These are phyloP conservation scores for Sisymbrium altissimum DNA, from an alignment of 345 rosid genomes.

Conservation along the genomic window DNA sequence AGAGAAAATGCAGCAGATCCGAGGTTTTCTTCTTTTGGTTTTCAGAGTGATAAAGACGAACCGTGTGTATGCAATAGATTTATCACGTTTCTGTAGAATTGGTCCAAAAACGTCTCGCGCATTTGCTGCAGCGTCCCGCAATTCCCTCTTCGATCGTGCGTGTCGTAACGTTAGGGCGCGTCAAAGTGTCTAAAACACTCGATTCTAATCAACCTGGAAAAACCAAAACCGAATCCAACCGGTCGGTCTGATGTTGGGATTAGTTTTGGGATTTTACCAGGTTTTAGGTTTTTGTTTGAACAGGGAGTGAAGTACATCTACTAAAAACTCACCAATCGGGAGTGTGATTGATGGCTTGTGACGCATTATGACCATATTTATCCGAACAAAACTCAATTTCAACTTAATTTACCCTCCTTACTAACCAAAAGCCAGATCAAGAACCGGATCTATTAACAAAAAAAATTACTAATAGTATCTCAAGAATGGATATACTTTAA, in stretches of 20 bases:
- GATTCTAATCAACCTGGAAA: background rate
- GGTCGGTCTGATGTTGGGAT: background rate
- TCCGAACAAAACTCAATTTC: background rate
- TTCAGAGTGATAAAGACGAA: constrained; percentile 17
- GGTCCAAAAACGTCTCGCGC: constrained; percentile 36
- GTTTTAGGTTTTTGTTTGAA: background rate
- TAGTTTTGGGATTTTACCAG: background rate
- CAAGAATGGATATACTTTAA: background rate
- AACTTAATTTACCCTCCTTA: background rate
- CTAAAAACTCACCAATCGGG: too few species aligned
- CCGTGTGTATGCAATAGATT: background rate
- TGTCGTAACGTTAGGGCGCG: background rate
- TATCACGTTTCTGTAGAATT: constrained; percentile 30
- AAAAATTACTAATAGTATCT: background rate
- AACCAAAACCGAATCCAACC: constrained; percentile 5
- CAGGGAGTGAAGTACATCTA: too few species aligned
- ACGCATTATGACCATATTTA: background rate
- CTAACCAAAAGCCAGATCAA: too few species aligned
- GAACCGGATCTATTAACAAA: background rate
- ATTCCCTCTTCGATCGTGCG: constrained; percentile 31
- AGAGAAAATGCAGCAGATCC: constrained; percentile 32
- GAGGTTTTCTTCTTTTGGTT: background rate
- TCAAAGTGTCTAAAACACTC: constrained; percentile 6
- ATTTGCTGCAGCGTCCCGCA: constrained; percentile 36
- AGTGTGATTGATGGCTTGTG: background rate